phyloP scores from a whole-genome alignment of 176 grass and related monocot genomes.

The Carex cristatella region DNA sequence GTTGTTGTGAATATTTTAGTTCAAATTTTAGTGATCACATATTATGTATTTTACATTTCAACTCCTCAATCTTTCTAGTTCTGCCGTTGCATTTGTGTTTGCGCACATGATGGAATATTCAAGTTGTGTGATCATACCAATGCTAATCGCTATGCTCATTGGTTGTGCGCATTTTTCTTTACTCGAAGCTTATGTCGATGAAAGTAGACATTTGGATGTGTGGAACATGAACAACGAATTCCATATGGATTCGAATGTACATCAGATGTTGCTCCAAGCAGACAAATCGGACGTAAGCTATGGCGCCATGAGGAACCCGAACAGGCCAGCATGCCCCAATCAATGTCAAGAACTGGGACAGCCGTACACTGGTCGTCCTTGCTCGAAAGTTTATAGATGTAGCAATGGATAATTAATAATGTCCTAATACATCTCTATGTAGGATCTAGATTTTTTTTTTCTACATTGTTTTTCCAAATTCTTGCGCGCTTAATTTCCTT shows the following conservation, averaged over 20 bases:
- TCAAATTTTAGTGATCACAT: too few relatives aligned
- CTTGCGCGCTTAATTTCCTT: too few relatives aligned
- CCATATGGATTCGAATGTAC: background rate
- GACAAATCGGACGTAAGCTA: background rate
- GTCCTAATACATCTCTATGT: background rate
- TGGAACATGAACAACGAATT: background rate
- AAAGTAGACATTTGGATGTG: background rate
- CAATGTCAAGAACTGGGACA: background rate
- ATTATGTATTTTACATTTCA: too few relatives aligned
- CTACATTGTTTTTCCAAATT: too few relatives aligned
- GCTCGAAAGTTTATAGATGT: background rate
- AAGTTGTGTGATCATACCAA: background rate
- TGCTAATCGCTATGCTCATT: background rate
- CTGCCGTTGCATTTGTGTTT: too few relatives aligned
- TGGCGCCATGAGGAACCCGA: background rate
- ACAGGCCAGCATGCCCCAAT: background rate
- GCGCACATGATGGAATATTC: background rate
- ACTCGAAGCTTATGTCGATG: background rate
- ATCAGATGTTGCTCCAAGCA: background rate
- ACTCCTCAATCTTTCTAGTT: too few relatives aligned
- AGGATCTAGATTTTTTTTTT: too few relatives aligned
- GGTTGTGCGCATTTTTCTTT: too few relatives aligned
- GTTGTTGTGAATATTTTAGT: too few relatives aligned
- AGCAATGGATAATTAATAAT: background rate
- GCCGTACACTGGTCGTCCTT: background rate